A percentile compares a stretch with the other conserved stretches of the same genome.
phyloP scores from a whole-genome alignment of 1,284 basidiomycete genomes.

The Ceratobasidium sp. region DNA sequence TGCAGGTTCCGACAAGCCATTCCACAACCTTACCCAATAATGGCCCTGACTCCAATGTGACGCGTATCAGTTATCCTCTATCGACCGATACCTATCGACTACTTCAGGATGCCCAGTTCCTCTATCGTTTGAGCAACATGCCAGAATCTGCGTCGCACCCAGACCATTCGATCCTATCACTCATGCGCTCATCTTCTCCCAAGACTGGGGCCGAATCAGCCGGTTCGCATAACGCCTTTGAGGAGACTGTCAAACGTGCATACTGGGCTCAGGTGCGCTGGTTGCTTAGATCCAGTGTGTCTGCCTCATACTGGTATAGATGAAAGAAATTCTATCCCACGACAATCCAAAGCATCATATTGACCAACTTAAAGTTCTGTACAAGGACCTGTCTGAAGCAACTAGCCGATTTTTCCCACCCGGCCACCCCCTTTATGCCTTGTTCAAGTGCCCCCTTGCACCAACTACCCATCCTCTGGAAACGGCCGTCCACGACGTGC shows the following conservation, averaged over 20 bases:
- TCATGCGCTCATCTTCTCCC: slow-evolving; percentile 14
- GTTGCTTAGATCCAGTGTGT: not conserved
- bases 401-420: slow-evolving; percentile 23
- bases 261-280: slow-evolving; percentile 30
- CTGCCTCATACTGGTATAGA: slow-evolving; percentile 7
- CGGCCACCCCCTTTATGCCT: not conserved
- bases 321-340: slow-evolving; percentile 5
- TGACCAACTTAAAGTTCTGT: slow-evolving; percentile 19
- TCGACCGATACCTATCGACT: slow-evolving; percentile 1
- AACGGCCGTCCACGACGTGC: not conserved
- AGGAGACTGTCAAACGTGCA: slow-evolving; percentile 7
- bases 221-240: not conserved
- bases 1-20: not conserved
- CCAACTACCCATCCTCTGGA: slow-evolving; percentile 9
- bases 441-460: slow-evolving; percentile 13
- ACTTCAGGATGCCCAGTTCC: slow-evolving; percentile 22
- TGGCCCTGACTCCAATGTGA: not conserved
- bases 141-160: not conserved
- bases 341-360: slow-evolving; percentile 16
- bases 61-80: slow-evolving; percentile 7
- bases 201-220: not conserved
- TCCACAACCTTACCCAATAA: not conserved
- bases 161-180: slow-evolving; percentile 14
- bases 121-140: slow-evolving; percentile 20
- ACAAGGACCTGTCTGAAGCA: slow-evolving; percentile 11